Percentiles rank a stretch among this genome's conserved stretches.
phyloP scores from a whole-genome alignment of 2,329 filamentous ascomycete genomes.

The Sarocladium kiliense region DNA sequence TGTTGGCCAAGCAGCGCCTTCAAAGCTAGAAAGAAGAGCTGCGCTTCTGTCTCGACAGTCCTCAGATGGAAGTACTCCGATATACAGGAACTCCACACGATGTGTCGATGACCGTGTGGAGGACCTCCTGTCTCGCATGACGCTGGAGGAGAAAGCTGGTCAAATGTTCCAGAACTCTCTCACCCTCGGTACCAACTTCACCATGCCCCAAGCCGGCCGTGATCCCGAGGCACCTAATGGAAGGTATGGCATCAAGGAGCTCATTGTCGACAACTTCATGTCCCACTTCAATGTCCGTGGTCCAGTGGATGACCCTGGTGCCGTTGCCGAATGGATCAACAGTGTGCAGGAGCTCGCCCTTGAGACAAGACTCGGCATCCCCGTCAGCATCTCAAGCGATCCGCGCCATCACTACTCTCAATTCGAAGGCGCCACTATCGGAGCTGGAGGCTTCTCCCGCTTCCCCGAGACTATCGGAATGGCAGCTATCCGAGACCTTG shows the following conservation, averaged over 20 bases:
- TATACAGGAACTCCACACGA: conserved; percentile 26
- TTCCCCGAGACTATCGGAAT: conserved; percentile 48
- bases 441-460: conserved; percentile 38
- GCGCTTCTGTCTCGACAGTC: not conserved
- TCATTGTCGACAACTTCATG: conserved; percentile 16
- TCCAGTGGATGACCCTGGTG: conserved; percentile 31
- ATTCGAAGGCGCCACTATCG: conserved; percentile 36
- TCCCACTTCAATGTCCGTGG: conserved; percentile 44
- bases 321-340: conserved; percentile 34
- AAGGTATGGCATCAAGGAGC: conserved; percentile 8
- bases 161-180: conserved; percentile 39
- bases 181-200: conserved; percentile 20
- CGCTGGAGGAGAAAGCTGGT: conserved; percentile 41
- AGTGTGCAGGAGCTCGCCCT: conserved; percentile 34
- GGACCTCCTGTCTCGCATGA: conserved; percentile 41
- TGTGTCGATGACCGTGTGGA: conserved; percentile 41
- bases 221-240: conserved; percentile 10
- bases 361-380: conserved; percentile 42
- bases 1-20: not conserved
- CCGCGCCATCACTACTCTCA: conserved; percentile 40
- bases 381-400: conserved; percentile 38
- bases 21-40: not conserved
- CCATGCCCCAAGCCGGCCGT: conserved; percentile 9
- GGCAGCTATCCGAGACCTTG: conserved; percentile 39
- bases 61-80: not conserved